phyloP scores from a whole-genome alignment of 2,329 filamentous ascomycete genomes.

The Aspergillus aculeatinus region DNA sequence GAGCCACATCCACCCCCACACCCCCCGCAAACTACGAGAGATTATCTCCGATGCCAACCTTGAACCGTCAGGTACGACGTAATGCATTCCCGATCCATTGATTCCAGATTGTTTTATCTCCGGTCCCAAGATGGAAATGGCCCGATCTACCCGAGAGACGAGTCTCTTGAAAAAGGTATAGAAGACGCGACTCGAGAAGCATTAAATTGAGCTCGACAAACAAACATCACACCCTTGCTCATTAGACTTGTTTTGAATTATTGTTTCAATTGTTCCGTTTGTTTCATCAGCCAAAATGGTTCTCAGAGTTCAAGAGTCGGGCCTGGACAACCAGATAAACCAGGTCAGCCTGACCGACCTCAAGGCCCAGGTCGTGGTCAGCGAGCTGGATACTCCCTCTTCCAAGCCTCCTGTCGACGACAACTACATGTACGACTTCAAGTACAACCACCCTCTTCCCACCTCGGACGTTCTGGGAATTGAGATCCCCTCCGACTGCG shows the following conservation, averaged over 20 bases:
- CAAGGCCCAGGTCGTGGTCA: neutral
- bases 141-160: too few species aligned
- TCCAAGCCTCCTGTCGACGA: constrained; percentile 33
- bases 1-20: neutral
- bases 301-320: neutral
- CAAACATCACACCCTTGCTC: too few species aligned
- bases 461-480: constrained; percentile 30
- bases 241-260: neutral
- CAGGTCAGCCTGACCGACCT: constrained; percentile 2
- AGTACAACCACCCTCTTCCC: constrained; percentile 41
- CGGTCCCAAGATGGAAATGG: neutral
- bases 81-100: neutral
- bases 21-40: too few species aligned
- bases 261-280: neutral
- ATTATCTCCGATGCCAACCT: too few species aligned
- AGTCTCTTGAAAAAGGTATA: neutral
- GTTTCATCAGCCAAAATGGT: neutral
- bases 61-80: neutral
- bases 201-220: too few species aligned
- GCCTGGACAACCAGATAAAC: neutral
- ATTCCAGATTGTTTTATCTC: neutral
- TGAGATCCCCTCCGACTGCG: constrained; percentile 27
- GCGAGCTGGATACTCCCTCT: neutral
- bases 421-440: constrained; percentile 46
- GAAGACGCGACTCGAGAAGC: neutral